phyloP scores from a whole-genome alignment of 2,329 filamentous ascomycete genomes.

The Neofusicoccum sp. region DNA sequence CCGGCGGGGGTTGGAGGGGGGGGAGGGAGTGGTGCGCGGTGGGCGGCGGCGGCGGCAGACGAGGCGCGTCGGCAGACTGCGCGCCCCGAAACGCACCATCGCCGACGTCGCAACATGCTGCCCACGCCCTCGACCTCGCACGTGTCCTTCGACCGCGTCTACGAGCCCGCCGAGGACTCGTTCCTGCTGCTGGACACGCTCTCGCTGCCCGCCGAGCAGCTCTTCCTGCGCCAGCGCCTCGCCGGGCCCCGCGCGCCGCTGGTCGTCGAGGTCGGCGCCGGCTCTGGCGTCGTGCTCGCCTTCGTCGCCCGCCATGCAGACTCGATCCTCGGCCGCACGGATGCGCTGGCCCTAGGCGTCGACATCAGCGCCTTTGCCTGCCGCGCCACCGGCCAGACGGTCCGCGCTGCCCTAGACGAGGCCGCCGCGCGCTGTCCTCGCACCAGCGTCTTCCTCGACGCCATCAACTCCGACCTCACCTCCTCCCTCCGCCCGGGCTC shows the following conservation, averaged over 20 bases:
- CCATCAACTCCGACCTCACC: conserved; percentile 71
- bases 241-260: conserved; percentile 47
- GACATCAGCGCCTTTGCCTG: conserved; percentile 90
- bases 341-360: conserved; percentile 72
- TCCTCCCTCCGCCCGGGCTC: conserved; percentile 59
- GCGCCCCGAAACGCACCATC: not conserved
- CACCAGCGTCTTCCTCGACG: conserved; percentile 60
- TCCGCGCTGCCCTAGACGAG: conserved; percentile 53
- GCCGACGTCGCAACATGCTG: conserved; percentile 62
- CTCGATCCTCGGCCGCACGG: conserved; percentile 70
- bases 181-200: conserved; percentile 92
- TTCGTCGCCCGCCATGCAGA: conserved; percentile 79
- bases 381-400: conserved; percentile 71
- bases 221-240: conserved; percentile 70
- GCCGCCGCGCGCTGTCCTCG: not conserved
- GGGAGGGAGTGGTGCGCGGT: not conserved
- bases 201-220: conserved; percentile 67
- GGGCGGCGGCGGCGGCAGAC: not conserved
- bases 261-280: conserved; percentile 83
- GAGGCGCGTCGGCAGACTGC: not conserved
- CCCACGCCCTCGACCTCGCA: conserved; percentile 93
- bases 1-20: not conserved
- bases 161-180: conserved; percentile 95
- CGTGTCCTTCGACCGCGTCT: conserved; percentile 84
- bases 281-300: conserved; percentile 90